phyloP scores from a whole-genome alignment of 768 basidiomycete genomes.

The Pulveroboletus sp. region DNA sequence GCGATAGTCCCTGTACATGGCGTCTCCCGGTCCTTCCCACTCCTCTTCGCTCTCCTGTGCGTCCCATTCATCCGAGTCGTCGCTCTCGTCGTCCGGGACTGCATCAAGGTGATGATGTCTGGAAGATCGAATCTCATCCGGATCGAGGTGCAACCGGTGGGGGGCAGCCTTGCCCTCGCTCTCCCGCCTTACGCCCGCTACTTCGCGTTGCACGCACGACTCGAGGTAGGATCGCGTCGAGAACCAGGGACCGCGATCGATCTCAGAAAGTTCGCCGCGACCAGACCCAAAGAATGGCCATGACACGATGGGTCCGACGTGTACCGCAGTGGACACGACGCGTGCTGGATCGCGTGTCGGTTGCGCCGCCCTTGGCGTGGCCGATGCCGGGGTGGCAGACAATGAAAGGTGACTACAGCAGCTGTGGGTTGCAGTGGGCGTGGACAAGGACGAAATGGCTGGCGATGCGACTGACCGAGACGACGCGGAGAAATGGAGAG shows the following conservation, averaged over 20 bases:
- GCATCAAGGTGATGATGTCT: conserved; percentile 65
- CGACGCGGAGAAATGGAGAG: conserved; percentile 47
- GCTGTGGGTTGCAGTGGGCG: conserved; percentile 25
- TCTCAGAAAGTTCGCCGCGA: conserved; percentile 68
- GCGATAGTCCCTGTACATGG: conserved; percentile 80
- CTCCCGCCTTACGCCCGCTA: conserved; percentile 67
- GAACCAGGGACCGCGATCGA: conserved; percentile 79
- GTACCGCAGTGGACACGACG: conserved; percentile 31
- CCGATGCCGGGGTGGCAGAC: conserved; percentile 7
- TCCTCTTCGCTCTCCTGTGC: conserved; percentile 77
- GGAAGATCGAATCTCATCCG: conserved; percentile 67
- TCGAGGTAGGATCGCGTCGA: conserved; percentile 55
- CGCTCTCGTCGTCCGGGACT: conserved; percentile 68
- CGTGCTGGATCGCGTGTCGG: conserved; percentile 1
- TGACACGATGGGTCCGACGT: conserved; percentile 78
- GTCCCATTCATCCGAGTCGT: conserved; percentile 77
- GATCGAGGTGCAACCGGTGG: conserved; percentile 76
- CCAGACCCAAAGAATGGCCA: conserved; percentile 91
- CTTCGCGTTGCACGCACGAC: conserved; percentile 70
- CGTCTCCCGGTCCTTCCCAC: conserved; percentile 67
- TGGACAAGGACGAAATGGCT: conserved; percentile 18
- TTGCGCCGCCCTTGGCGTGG: not conserved
- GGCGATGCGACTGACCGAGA: conserved; percentile 19
- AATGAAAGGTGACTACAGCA: conserved; percentile 20
- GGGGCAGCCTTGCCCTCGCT: conserved; percentile 74